Conservation (phyloP, 495 filamentous ascomycete genomes). For the Aspergillus diversus region DNA sequence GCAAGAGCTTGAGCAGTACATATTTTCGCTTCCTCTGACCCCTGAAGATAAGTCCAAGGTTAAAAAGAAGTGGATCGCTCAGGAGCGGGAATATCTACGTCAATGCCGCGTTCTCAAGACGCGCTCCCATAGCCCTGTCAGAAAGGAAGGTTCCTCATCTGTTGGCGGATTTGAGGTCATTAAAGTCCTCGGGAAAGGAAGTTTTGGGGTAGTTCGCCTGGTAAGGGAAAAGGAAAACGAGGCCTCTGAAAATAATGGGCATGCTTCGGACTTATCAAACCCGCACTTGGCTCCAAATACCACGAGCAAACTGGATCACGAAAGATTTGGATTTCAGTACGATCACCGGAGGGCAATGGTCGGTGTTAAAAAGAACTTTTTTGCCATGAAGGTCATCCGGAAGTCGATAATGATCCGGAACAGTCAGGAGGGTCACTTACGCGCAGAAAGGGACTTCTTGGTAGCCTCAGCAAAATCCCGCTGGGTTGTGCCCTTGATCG, state of each 20-base stretch:
- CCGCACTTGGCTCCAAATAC: not conserved
- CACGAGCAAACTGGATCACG: not conserved
- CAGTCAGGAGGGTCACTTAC: slow-evolving; percentile 88
- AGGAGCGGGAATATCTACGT: slow-evolving; percentile 78
- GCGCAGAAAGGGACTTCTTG: slow-evolving; percentile 89
- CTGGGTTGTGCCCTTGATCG: slow-evolving; percentile 87
- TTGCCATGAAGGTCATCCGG: slow-evolving; percentile 95
- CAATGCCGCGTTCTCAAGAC: slow-evolving; percentile 71
- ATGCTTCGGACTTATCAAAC: not conserved
- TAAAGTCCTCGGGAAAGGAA: slow-evolving; percentile 90
- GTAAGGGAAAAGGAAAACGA: slow-evolving; percentile 64
- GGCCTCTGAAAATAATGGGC: not conserved
- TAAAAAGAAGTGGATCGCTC: slow-evolving; percentile 60
- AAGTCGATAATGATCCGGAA: slow-evolving; percentile 89
- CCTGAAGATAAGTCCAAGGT: slow-evolving; percentile 57
- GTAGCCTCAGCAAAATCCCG: slow-evolving; percentile 78
- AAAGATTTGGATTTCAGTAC: slow-evolving; percentile 29
- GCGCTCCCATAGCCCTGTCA: slow-evolving; percentile 45
- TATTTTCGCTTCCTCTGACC: slow-evolving; percentile 55
- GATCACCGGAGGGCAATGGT: slow-evolving; percentile 35
- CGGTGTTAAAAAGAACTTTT: slow-evolving; percentile 61
- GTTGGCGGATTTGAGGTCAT: slow-evolving; percentile 75
- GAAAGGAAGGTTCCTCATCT: slow-evolving; percentile 45
- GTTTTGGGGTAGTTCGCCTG: slow-evolving; percentile 88
- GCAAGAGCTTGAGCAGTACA: slow-evolving; percentile 64